Evolutionary conservation across 306 rosid genomes (phyloP), one percentile per base, ranked within the genome.

Genomic region (Glycyrrhiza uralensis): DNA sequence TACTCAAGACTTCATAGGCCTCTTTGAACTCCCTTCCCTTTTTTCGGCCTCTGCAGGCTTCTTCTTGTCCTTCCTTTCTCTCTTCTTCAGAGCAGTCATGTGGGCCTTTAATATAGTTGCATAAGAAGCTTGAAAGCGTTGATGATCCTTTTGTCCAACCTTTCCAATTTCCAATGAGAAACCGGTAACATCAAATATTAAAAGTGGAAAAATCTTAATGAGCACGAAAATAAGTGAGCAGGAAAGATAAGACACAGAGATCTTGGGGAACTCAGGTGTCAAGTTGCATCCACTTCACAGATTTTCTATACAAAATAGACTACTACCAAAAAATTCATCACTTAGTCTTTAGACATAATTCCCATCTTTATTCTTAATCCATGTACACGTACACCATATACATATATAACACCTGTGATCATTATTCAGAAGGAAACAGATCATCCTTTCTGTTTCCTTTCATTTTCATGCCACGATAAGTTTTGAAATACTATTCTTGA

Each of bases 71-170:
- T 95, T 95, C 79, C 99, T 89, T 79, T 95, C 97, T 74, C 97
- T 90, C 87, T 89, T 95, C 83, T 95, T 95, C 33, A 95, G 77
- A 71, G 97, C 87, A 54, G 99, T 95, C 99, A 95, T 95, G 82
- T 85, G 99, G 44, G 96, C 99, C 86, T 89, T 95, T 4, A 95
- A 80, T 72, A 95, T 89, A 51, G 97, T 92, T 35, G 99, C 97
- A 55, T 95, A 95, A 18, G 99, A 95, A 69, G 97, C 92, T 85
- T 95, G 99, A 80, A 95, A 95, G 62, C 91, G 97, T 82, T 74
- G 89, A 77, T 95, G 97, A 78, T 95, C 99, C 90, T 89, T 95
- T 6, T 82, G 85, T 26, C 99, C 97, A 82, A 95, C 99, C 99
- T 95, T 63, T 68, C 57, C 71, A 85, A 72, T 95, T 63, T 68